Evolutionary conservation across 805 yeast genomes (phyloP), one percentile per base, ranked within the genome.

Genomic region (Schwanniomyces occidentalis): DNA sequence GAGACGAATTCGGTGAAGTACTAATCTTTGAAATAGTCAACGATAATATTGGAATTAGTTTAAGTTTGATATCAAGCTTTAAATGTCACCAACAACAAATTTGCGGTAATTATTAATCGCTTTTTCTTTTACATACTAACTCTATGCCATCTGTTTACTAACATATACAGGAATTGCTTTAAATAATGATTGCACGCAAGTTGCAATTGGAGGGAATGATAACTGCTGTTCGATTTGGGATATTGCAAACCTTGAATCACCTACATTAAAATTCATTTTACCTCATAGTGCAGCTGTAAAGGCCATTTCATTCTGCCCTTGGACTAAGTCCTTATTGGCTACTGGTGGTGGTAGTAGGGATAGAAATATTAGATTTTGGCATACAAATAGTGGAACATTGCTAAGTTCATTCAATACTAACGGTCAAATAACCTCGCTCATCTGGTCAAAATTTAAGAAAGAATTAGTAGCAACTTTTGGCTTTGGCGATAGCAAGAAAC

Each of bases 301-400:
- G 48, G 97, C 96, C 0, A 65, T 90, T 28, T 84, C 91, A 3
- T 90, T 77, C 49, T 90, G 96, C 53, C 97, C 97, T 0, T 89
- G 96, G 96, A 73, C 87, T 13, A 78, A 78, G 9, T 71, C 83
- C 2, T 60, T 90, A 6, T 56, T 90, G 22, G 96, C 91, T 1
- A 88, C 96, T 0, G 97, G 97, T 0, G 96, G 93, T 3, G 97
- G 97, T 0, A 76, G 82, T 14, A 80, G 78, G 47, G 97, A 90
- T 54, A 65, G 90, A 32, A 73, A 73, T n/a, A 75, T 89, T 6
- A 56, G 90, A 38, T 87, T 88, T 54, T 89, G 96, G 96, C 95
- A 90, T 56, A 74, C 93, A 0, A 64, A 65, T 3, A 70, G 91
- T 0, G 96, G 96, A 0, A 82, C 95, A 0, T 56, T 86, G 19